A percentile compares a stretch with the other conserved stretches of the same genome.
These are phyloP conservation scores for Anthracocystis setariae DNA, from an alignment of 1,284 basidiomycete species.

Conservation along the genomic window DNA sequence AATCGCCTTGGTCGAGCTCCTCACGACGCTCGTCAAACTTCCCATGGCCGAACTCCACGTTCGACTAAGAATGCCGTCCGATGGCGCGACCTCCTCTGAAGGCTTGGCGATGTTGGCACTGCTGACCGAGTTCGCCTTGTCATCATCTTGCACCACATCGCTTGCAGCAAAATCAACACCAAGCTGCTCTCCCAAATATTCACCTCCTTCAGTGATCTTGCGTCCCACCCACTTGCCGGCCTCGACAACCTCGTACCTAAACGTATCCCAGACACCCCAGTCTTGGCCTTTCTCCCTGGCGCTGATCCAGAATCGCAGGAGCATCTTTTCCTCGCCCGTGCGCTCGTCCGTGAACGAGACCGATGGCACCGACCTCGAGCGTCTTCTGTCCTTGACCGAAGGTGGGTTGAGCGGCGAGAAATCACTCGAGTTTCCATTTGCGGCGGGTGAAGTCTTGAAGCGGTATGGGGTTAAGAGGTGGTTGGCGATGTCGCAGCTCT, in stretches of 20 bases:
- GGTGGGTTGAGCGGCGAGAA: constrained; percentile 58
- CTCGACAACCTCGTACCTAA: constrained; percentile 39
- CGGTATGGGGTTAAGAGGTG: constrained; percentile 58
- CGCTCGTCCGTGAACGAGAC: constrained; percentile 38
- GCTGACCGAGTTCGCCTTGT: neutral
- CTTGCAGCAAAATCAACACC: constrained; percentile 16
- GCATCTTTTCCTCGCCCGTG: constrained; percentile 54
- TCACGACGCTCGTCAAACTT: constrained; percentile 28
- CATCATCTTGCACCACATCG: neutral
- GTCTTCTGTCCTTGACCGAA: constrained; percentile 31
- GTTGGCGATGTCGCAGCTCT: constrained; percentile 71
- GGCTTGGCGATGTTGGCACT: neutral
- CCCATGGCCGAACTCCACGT: constrained; percentile 37
- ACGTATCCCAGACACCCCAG: constrained; percentile 49
- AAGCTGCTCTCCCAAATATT: constrained; percentile 46
- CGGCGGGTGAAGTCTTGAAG: constrained; percentile 51
- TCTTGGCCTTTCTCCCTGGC: constrained; percentile 56
- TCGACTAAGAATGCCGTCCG: constrained; percentile 19
- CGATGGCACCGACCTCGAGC: constrained; percentile 51
- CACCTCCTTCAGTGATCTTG: constrained; percentile 46
- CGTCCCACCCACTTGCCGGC: constrained; percentile 48
- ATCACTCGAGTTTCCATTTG: constrained; percentile 29
- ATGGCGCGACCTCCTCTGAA: constrained; percentile 1
- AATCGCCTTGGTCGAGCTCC: constrained; percentile 39
- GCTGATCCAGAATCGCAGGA: constrained; percentile 57